Conservation (phyloP, 2,329 filamentous ascomycete genomes). For the Verticillium klebahnii region DNA sequence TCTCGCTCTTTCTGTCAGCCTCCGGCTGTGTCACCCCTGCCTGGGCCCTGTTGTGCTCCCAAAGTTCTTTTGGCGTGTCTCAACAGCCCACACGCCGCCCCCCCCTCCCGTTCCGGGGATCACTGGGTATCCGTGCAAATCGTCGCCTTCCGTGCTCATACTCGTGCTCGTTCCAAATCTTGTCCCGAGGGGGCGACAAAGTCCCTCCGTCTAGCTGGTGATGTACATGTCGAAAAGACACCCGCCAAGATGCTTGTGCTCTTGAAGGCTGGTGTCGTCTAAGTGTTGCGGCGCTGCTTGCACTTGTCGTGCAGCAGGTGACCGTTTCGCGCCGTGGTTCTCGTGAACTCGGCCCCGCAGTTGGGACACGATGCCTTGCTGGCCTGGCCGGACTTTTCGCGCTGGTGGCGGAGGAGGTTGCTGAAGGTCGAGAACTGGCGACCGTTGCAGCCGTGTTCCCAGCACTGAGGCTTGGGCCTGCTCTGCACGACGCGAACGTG, state of each 20-base stretch:
- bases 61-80: not conserved
- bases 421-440: conserved; percentile 95
- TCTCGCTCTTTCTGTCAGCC: not conserved
- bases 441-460: conserved; percentile 95
- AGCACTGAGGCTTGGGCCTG: conserved; percentile 90
- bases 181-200: not conserved
- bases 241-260: not conserved
- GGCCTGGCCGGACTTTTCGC: conserved; percentile 89
- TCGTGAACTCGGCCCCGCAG: conserved; percentile 89
- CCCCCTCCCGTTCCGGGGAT: not conserved
- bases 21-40: not conserved
- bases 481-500: conserved; percentile 68
- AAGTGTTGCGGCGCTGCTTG: conserved; percentile 60
- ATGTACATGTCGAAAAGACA: not conserved
- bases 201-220: not conserved
- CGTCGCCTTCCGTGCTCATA: not conserved
- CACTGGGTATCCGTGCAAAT: not conserved
- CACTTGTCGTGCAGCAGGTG: conserved; percentile 87
- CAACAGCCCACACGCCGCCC: not conserved
- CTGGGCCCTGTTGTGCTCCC: not conserved
- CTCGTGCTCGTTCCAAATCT: not conserved
- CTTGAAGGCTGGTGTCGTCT: not conserved
- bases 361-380: conserved; percentile 85
- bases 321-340: conserved; percentile 83
- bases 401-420: conserved; percentile 86